Evolutionary conservation across 768 basidiomycete genomes (phyloP), one percentile per base, ranked within the genome.

Genomic region (Trametes villosa): DNA sequence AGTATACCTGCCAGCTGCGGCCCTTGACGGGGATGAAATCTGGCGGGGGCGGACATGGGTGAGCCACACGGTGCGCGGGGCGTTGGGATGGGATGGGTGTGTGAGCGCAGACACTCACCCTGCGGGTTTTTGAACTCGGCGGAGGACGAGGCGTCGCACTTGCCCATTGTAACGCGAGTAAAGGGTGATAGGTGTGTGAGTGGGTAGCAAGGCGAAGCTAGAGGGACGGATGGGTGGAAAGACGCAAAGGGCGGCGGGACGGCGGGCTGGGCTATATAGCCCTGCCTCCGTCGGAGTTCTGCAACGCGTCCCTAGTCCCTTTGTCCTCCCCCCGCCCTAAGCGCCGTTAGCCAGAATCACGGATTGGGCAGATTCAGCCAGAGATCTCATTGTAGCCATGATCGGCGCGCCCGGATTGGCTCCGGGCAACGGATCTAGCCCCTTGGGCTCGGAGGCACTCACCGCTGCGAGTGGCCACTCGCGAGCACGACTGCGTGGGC

Each of bases 1-100:
- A 78, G 40, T 68, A 64, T 3, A 53, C 52, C 71, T 74, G 76
- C 59, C 69, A 68, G 34, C 64, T 62, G 29, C 63, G 61, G 30
- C 68, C 67, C 7, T 59, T 63, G 20, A 52, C 38, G 41, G 42
- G 59, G 11, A 31, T 58, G 44, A 72, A 74, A 59, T 72, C 71
- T 74, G 49, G n/a, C n/a, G 36, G 12, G 8, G 29, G 1, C 41
- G n/a, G 30, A 30, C 27, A 49, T 47, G 17, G 8, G 20, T 34
- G 34, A 62, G 50, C 45, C 34, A 57, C 36, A 30, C 31, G 17
- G 44, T 45, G 7, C 2, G 42, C 30, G 38, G 49, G 27, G 38
- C 47, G 3, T 33, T 27, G 27, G 20, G 57, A 18, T n/a, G 31
- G 27, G n/a, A n/a, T 26, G 22, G n/a, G 44, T 12, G 24, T 13